Conservation (phyloP, 768 basidiomycete genomes). For the Serendipita indica region DNA sequence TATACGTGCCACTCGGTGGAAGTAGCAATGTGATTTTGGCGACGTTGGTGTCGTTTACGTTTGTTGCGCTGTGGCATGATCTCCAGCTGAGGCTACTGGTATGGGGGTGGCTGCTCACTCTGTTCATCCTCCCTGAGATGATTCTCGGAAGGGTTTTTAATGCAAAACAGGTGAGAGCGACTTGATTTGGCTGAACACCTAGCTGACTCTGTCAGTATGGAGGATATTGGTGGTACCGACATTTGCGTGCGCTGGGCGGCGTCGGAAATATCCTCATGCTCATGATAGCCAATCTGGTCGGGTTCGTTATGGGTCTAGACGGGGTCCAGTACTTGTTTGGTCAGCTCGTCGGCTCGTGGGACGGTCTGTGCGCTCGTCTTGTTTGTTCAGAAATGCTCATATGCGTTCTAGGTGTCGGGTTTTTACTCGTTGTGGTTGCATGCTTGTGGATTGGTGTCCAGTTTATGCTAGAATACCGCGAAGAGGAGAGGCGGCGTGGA, state of each 20-base stretch:
- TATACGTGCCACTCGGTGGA: constrained; percentile 88
- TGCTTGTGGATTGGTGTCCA: constrained; percentile 74
- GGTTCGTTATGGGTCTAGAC: constrained; percentile 83
- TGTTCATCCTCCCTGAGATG: constrained; percentile 84
- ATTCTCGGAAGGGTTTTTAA: constrained; percentile 48
- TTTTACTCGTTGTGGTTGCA: constrained; percentile 41
- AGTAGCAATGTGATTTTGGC: constrained; percentile 40
- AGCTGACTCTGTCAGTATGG: constrained; percentile 40
- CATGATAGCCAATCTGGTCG: constrained; percentile 86
- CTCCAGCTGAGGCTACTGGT: constrained; percentile 72
- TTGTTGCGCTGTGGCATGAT: constrained; percentile 97
- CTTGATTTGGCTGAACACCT: background rate
- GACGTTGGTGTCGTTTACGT: constrained; percentile 74
- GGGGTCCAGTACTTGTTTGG: constrained; percentile 52
- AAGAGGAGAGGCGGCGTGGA: constrained; percentile 4
- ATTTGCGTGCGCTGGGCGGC: constrained; percentile 67
- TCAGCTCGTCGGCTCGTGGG: constrained; percentile 46
- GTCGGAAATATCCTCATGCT: constrained; percentile 75
- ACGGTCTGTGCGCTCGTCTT: constrained; percentile 34
- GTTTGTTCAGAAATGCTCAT: constrained; percentile 13
- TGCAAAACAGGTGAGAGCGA: constrained; percentile 38
- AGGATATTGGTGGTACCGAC: constrained; percentile 62
- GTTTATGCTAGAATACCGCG: constrained; percentile 88
- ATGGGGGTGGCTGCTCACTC: constrained; percentile 91
- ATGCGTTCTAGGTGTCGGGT: constrained; percentile 39